Conservation (phyloP, 768 basidiomycete species). For the Mycena vitilis region DNA sequence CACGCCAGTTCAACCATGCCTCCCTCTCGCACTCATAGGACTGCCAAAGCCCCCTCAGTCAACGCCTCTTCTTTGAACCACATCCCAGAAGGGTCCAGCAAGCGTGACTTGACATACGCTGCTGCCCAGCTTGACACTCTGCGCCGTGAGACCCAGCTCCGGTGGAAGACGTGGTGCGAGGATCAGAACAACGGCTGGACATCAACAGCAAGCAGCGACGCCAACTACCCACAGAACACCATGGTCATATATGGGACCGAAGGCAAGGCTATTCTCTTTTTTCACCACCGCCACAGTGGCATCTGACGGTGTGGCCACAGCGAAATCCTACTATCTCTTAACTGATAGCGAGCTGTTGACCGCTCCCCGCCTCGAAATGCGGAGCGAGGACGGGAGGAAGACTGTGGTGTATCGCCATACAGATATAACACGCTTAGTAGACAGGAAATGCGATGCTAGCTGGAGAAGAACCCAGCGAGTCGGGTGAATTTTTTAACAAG, state of each 20-base stretch:
- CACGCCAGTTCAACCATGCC: too few relatives aligned
- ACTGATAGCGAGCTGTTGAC: constrained; percentile 1
- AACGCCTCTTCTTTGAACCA: too few relatives aligned
- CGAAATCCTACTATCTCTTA: background rate
- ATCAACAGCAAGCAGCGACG: background rate
- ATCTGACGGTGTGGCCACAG: background rate
- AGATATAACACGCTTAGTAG: background rate
- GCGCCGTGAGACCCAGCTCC: too few relatives aligned
- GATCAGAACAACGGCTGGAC: background rate
- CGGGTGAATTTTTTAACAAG: background rate
- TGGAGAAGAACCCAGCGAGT: background rate
- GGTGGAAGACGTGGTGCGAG: background rate
- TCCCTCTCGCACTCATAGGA: too few relatives aligned
- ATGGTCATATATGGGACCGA: background rate
- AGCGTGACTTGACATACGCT: too few relatives aligned
- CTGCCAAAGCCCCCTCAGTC: too few relatives aligned
- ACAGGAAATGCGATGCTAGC: background rate
- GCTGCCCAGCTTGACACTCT: too few relatives aligned
- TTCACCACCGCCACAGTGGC: background rate
- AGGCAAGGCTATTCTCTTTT: background rate
- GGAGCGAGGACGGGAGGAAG: background rate
- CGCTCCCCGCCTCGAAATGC: background rate
- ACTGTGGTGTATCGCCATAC: background rate
- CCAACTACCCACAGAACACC: background rate
- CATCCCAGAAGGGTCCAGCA: too few relatives aligned